A percentile compares a stretch with the other conserved stretches of the same genome.
Evolutionary conservation across 352 stramenopile species (phyloP).

Genomic region (Pythium rhizo-oryzae): DNA sequence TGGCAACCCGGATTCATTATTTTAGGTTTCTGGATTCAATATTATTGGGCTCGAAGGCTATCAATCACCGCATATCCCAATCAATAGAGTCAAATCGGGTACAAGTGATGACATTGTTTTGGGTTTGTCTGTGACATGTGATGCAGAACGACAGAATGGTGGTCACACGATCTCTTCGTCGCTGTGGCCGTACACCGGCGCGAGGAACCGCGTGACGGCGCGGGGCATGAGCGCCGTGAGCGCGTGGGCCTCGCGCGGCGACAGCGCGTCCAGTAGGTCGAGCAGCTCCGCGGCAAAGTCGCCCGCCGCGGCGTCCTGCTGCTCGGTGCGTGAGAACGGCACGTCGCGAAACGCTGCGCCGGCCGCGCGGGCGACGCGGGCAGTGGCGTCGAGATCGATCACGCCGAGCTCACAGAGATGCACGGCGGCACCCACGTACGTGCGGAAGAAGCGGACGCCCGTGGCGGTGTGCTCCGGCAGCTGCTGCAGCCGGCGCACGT

Average conservation of each 20-base stretch:
- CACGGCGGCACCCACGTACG: conserved; percentile 73
- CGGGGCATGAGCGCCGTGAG: conserved; percentile 11
- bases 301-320: conserved; percentile 53
- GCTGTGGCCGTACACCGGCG: background rate
- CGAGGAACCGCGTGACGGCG: conserved; percentile 14
- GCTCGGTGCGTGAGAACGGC: conserved; percentile 51
- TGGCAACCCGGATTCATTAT: background rate
- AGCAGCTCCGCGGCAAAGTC: conserved; percentile 64
- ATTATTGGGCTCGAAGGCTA: background rate
- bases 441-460: conserved; percentile 67
- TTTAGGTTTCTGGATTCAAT: no score
- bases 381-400: conserved; percentile 38
- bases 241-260: conserved; percentile 16
- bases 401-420: conserved; percentile 55
- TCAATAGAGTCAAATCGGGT: background rate
- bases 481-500: conserved; percentile 51
- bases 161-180: conserved; percentile 20
- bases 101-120: background rate
- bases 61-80: background rate
- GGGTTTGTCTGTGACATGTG: background rate
- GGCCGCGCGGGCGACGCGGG: conserved; percentile 50
- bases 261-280: conserved; percentile 15
- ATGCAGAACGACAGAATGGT: background rate
- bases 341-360: conserved; percentile 66
- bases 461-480: conserved; percentile 42